These are phyloP conservation scores for Phytopythium aichiense DNA, from an alignment of 352 stramenopile species.

Conservation along the genomic window DNA sequence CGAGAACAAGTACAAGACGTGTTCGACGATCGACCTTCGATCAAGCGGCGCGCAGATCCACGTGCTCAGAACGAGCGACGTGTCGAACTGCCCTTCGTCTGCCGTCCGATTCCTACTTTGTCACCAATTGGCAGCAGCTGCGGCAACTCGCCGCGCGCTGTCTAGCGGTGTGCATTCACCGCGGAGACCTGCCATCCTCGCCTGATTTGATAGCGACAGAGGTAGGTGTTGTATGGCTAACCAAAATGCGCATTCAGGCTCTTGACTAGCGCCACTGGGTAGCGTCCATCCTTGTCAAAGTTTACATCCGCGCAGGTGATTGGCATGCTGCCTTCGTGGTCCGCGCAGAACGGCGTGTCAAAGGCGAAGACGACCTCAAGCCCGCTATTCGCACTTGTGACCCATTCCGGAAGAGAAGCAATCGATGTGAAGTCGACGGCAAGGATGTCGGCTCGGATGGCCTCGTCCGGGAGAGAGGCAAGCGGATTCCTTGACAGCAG, in stretches of 20 bases:
- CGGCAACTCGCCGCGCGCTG: too few relatives aligned
- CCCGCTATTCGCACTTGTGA: not conserved
- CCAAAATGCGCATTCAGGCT: conserved; percentile 1
- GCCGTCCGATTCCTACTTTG: too few relatives aligned
- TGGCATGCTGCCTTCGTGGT: not conserved
- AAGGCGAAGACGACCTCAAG: conserved; percentile 7
- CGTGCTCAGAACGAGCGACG: too few relatives aligned
- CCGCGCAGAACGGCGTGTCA: conserved; percentile 11
- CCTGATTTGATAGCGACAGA: too few relatives aligned
- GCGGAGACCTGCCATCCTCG: too few relatives aligned
- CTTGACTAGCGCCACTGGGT: conserved; percentile 1
- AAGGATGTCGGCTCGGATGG: conserved; percentile 3
- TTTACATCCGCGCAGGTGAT: conserved; percentile 1
- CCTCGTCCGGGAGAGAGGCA: not conserved
- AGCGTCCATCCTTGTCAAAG: conserved; percentile 5
- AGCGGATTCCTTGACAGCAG: conserved; percentile 16
- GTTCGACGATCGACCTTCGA: too few relatives aligned
- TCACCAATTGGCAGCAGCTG: too few relatives aligned
- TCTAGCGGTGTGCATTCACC: too few relatives aligned
- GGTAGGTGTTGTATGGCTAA: too few relatives aligned
- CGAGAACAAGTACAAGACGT: too few relatives aligned
- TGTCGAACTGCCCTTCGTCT: too few relatives aligned
- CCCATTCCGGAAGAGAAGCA: conserved; percentile 5
- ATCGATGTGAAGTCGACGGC: conserved; percentile 12
- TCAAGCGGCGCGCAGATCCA: too few relatives aligned